A percentile compares a stretch with the other conserved stretches of the same genome.
Conservation (phyloP, 768 basidiomycete genomes). For the Hypholoma sublateritium region DNA sequence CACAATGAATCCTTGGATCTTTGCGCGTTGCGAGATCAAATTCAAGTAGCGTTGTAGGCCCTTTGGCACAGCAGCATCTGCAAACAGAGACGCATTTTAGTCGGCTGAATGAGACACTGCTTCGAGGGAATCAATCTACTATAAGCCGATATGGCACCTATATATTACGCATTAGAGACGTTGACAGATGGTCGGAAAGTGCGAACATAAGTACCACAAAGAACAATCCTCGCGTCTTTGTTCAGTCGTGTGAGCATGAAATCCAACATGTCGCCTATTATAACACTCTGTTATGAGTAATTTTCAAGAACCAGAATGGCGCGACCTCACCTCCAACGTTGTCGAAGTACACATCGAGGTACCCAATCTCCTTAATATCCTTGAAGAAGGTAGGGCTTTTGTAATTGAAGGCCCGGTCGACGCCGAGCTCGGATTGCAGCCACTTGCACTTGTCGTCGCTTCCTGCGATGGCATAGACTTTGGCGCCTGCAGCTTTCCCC, state of each 20-base stretch:
- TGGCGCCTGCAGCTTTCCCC: slow-evolving; percentile 75
- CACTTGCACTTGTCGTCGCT: slow-evolving; percentile 80
- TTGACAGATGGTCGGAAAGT: not conserved
- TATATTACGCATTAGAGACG: slow-evolving; percentile 2
- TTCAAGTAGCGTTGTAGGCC: slow-evolving; percentile 67
- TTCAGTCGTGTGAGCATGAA: slow-evolving; percentile 75
- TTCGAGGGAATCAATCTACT: slow-evolving; percentile 41
- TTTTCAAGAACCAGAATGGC: not conserved
- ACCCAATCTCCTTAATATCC: slow-evolving; percentile 78
- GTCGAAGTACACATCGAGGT: slow-evolving; percentile 84
- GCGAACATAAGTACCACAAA: slow-evolving; percentile 72
- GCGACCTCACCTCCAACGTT: slow-evolving; percentile 60
- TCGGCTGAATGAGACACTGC: not conserved
- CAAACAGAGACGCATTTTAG: not conserved
- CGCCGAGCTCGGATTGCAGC: slow-evolving; percentile 82
- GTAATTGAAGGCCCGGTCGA: slow-evolving; percentile 85
- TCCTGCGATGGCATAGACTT: slow-evolving; percentile 88
- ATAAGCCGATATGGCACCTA: slow-evolving; percentile 85
- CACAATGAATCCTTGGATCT: slow-evolving; percentile 84
- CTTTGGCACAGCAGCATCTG: slow-evolving; percentile 59
- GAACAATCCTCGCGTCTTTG: slow-evolving; percentile 69
- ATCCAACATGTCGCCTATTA: slow-evolving; percentile 72
- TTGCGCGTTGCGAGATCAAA: slow-evolving; percentile 77
- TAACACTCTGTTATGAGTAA: not conserved
- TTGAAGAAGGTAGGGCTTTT: slow-evolving; percentile 70